Evolutionary conservation across 148 eudicot genomes (phyloP).

Genomic region (Nyssa sinensis): DNA sequence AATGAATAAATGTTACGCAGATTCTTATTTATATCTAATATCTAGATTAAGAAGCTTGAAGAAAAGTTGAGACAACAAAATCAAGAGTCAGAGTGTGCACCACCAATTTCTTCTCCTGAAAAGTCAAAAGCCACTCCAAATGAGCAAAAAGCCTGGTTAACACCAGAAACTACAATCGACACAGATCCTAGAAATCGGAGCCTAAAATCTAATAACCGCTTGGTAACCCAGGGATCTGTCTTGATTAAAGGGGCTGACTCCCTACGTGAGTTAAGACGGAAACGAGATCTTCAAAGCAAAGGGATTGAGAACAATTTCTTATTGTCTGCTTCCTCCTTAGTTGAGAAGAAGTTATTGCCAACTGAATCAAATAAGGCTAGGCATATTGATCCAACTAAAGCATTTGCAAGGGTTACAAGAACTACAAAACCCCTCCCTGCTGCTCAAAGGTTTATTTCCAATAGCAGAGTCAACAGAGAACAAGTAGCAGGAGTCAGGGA

Average conservation of each 20-base stretch:
- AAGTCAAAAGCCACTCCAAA: slow-evolving; percentile 47
- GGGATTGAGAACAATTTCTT: slow-evolving; percentile 22
- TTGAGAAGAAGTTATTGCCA: slow-evolving; percentile 14
- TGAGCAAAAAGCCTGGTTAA: slow-evolving; percentile 17
- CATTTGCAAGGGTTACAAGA: slow-evolving; percentile 39
- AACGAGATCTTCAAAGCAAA: slow-evolving; percentile 24
- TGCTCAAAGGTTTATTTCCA: slow-evolving; percentile 31
- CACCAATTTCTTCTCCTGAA: slow-evolving; percentile 27
- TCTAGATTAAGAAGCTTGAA: slow-evolving; percentile 54
- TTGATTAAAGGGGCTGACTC: slow-evolving; percentile 46
- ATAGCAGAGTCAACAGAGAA: slow-evolving; percentile 35
- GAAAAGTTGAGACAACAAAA: slow-evolving; percentile 53
- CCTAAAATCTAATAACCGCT: slow-evolving; percentile 57
- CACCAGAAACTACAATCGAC: background rate
- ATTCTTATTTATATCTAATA: background rate
- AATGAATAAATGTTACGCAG: background rate
- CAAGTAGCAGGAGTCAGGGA: slow-evolving; percentile 41
- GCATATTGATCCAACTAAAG: slow-evolving; percentile 65
- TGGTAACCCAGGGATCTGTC: slow-evolving; percentile 44
- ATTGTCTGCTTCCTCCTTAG: slow-evolving; percentile 25
- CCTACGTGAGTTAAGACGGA: slow-evolving; percentile 45
- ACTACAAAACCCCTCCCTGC: slow-evolving; percentile 36
- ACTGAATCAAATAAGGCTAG: slow-evolving; percentile 37
- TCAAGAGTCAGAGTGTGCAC: slow-evolving; percentile 20
- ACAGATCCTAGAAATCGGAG: slow-evolving; percentile 31